phyloP scores from a whole-genome alignment of 2,329 filamentous ascomycete genomes.

The Hypoxylon rubiginosum region DNA sequence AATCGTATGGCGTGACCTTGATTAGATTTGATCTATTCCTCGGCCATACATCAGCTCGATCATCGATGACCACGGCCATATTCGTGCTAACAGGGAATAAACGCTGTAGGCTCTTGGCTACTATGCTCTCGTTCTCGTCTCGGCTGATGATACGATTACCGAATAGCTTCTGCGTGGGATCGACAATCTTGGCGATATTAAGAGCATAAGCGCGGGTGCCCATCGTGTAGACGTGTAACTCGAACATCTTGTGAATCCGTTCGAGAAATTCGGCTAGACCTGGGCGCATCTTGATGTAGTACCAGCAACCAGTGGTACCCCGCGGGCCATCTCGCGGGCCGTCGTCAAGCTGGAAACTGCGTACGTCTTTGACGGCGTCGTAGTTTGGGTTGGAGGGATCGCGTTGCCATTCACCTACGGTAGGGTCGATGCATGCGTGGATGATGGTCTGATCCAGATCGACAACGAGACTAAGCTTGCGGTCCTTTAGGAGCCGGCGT shows the following conservation, averaged over 20 bases:
- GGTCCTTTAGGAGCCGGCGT: conserved; percentile 80
- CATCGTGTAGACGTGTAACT: conserved; percentile 99
- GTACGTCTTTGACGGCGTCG: conserved; percentile 88
- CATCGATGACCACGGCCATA: conserved; percentile 99
- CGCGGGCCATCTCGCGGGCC: conserved; percentile 81
- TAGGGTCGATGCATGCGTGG: conserved; percentile 96
- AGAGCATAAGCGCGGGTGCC: conserved; percentile 96
- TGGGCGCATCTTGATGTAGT: conserved; percentile 98
- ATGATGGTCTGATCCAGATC: conserved; percentile 99
- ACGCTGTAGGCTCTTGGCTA: conserved; percentile 88
- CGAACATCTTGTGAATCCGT: conserved; percentile 70
- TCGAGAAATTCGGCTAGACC: conserved; percentile 85
- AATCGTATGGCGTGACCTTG: conserved; percentile 95
- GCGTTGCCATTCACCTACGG: conserved; percentile 93
- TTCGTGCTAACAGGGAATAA: conserved; percentile 97
- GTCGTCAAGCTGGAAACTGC: conserved; percentile 91
- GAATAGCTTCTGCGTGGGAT: conserved; percentile 89
- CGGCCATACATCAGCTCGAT: conserved; percentile 94
- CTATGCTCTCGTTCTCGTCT: conserved; percentile 95
- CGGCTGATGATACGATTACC: conserved; percentile 95
- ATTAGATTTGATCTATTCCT: conserved; percentile 92
- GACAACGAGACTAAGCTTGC: conserved; percentile 93
- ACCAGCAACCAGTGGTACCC: conserved; percentile 82
- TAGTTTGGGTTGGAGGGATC: conserved; percentile 92
- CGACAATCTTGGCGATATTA: conserved; percentile 91